Evolutionary conservation across 352 stramenopile genomes (phyloP).

Genomic region (Pythium oligandrum): DNA sequence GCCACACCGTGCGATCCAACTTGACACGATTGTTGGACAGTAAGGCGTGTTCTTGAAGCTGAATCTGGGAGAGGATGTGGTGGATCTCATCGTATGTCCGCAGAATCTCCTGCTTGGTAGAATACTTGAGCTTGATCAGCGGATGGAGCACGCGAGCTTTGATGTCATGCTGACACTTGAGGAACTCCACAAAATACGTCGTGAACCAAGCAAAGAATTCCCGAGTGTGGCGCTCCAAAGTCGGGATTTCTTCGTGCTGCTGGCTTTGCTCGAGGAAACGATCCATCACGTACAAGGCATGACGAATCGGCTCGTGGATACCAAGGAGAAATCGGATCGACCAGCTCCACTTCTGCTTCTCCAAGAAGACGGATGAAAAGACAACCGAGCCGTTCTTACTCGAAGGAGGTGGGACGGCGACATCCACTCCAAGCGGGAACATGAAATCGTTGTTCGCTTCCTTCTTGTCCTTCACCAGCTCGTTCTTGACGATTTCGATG

Average conservation of each 20-base stretch:
- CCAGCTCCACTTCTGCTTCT: constrained; percentile 57
- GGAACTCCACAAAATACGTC: constrained; percentile 73
- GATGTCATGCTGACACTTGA: constrained; percentile 63
- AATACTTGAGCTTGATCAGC: constrained; percentile 52
- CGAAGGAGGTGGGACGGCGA: constrained; percentile 33
- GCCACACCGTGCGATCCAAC: constrained; percentile 44
- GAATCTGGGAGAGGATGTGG: constrained; percentile 49
- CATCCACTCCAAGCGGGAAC: constrained; percentile 11
- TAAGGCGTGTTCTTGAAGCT: constrained; percentile 47
- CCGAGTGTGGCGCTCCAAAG: constrained; percentile 44
- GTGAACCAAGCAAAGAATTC: constrained; percentile 85
- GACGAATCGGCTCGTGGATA: constrained; percentile 73
- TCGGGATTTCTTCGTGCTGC: constrained; percentile 23
- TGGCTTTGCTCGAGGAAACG: constrained; percentile 63
- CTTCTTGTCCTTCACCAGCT: neutral
- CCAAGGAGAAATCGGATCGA: constrained; percentile 69
- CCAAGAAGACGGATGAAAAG: constrained; percentile 63
- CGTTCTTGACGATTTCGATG: neutral
- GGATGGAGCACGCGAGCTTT: constrained; percentile 65
- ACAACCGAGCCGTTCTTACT: constrained; percentile 55
- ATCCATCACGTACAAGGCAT: constrained; percentile 81
- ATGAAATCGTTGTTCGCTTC: neutral
- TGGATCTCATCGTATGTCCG: constrained; percentile 61
- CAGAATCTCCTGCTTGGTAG: constrained; percentile 58
- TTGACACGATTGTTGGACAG: constrained; percentile 21